phyloP scores from a whole-genome alignment of 345 rosid species.

The Camelina neglecta region DNA sequence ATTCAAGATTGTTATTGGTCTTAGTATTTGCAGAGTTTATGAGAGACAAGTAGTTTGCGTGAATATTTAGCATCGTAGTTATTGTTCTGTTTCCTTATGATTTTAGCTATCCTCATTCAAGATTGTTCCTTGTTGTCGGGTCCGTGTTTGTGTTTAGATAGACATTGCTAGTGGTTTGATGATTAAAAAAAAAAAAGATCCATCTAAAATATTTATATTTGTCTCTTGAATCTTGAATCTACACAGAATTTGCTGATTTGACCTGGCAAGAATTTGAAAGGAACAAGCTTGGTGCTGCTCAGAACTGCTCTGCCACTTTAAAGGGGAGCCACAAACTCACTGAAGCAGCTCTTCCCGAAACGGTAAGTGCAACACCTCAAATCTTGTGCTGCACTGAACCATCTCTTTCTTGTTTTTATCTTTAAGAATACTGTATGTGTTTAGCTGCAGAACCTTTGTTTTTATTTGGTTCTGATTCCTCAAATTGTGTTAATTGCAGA shows the following conservation, averaged over 20 bases:
- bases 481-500: constrained; percentile 49
- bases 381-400: background rate
- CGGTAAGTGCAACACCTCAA: constrained; percentile 42
- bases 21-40: constrained; percentile 14
- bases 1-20: constrained; percentile 22
- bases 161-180: background rate
- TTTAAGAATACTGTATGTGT: background rate
- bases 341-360: constrained; percentile 58
- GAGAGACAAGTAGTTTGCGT: constrained; percentile 16
- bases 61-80: background rate
- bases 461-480: constrained; percentile 14
- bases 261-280: constrained; percentile 90
- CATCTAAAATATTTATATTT: background rate
- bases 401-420: constrained; percentile 14
- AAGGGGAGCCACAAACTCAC: constrained; percentile 84
- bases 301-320: constrained; percentile 92
- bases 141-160: background rate
- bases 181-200: background rate
- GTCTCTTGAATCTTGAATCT: constrained; percentile 32
- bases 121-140: constrained; percentile 2
- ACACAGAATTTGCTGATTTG: constrained; percentile 89
- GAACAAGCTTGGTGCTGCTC: constrained; percentile 89
- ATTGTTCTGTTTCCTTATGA: constrained; percentile 9
- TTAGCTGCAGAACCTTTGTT: background rate
- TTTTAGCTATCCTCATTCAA: constrained; percentile 1